phyloP scores from a whole-genome alignment of 805 yeast species.

The Crinitomyces ghanaensis region DNA sequence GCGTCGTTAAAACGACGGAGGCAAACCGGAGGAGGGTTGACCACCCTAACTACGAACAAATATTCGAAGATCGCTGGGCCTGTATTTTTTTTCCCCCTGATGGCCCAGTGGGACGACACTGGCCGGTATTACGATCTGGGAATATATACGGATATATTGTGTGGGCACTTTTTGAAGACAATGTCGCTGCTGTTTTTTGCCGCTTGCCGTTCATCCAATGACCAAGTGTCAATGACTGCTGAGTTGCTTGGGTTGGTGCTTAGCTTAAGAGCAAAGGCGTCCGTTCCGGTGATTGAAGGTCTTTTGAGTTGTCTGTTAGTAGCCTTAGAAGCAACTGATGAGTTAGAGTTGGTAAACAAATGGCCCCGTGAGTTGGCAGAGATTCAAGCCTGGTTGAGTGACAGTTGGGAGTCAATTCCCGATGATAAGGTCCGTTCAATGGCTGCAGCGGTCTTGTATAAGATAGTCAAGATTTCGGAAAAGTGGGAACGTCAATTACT shows the following conservation, averaged over 20 bases:
- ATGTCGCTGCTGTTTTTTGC: constrained; percentile 44
- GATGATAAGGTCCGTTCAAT: constrained; percentile 20
- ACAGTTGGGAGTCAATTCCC: constrained; percentile 21
- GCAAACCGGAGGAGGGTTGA: not conserved
- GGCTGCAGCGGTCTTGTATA: constrained; percentile 25
- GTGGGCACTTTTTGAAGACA: constrained; percentile 49
- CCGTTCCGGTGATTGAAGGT: constrained; percentile 22
- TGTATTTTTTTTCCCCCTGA: constrained; percentile 43
- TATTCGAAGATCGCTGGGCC: constrained; percentile 36
- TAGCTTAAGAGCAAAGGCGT: constrained; percentile 7
- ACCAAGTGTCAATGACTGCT: constrained; percentile 43
- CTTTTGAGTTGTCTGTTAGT: constrained; percentile 23
- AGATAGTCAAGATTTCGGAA: constrained; percentile 18
- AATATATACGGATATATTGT: constrained; percentile 40
- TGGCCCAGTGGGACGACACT: constrained; percentile 36
- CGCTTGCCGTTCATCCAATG: constrained; percentile 43
- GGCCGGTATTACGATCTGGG: constrained; percentile 38
- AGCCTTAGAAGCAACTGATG: constrained; percentile 22
- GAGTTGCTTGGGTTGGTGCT: constrained; percentile 33
- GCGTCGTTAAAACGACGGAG: constrained; percentile 15
- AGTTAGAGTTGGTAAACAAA: constrained; percentile 17
- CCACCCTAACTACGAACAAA: constrained; percentile 13
- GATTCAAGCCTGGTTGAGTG: constrained; percentile 21
- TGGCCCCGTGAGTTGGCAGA: constrained; percentile 23
- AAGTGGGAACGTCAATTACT: constrained; percentile 17